Evolutionary conservation across 139 green algal genomes (phyloP).

Genomic region (Coelastrella sp.): DNA sequence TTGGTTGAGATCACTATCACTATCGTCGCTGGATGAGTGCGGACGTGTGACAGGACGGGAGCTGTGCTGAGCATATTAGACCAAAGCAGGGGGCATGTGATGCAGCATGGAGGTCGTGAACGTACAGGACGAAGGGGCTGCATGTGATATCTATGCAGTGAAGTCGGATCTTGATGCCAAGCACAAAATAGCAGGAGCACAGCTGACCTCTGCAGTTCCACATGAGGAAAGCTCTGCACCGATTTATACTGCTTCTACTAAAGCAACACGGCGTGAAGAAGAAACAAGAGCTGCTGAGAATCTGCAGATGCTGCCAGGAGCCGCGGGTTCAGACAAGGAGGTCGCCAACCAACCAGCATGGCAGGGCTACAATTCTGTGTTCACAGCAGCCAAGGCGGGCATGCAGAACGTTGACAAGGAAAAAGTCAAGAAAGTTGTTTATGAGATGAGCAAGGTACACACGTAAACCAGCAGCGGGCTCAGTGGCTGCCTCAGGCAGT

Average conservation of each 20-base stretch:
- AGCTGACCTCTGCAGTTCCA: too few relatives aligned
- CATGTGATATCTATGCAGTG: not conserved
- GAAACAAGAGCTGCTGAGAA: too few relatives aligned
- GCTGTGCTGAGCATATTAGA: too few relatives aligned
- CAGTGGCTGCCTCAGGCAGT: not conserved
- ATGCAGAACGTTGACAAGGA: constrained; percentile 67
- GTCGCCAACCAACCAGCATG: not conserved
- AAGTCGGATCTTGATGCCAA: not conserved
- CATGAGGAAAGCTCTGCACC: too few relatives aligned
- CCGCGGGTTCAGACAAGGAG: not conserved
- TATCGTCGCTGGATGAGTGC: too few relatives aligned
- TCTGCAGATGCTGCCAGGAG: too few relatives aligned
- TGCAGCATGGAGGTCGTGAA: too few relatives aligned
- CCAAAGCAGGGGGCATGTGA: too few relatives aligned
- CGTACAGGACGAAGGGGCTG: too few relatives aligned
- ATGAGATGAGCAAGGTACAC: constrained; percentile 89
- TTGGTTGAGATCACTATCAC: too few relatives aligned
- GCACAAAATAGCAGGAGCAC: too few relatives aligned
- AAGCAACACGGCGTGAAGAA: not conserved
- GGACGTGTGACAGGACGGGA: too few relatives aligned
- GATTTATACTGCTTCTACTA: not conserved
- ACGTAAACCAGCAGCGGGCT: not conserved
- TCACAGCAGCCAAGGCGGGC: constrained; percentile 92
- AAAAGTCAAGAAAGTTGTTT: constrained; percentile 85
- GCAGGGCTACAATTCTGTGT: constrained; percentile 87